phyloP scores from a whole-genome alignment of 2,329 filamentous ascomycete species.

The Colletotrichum falcatum region DNA sequence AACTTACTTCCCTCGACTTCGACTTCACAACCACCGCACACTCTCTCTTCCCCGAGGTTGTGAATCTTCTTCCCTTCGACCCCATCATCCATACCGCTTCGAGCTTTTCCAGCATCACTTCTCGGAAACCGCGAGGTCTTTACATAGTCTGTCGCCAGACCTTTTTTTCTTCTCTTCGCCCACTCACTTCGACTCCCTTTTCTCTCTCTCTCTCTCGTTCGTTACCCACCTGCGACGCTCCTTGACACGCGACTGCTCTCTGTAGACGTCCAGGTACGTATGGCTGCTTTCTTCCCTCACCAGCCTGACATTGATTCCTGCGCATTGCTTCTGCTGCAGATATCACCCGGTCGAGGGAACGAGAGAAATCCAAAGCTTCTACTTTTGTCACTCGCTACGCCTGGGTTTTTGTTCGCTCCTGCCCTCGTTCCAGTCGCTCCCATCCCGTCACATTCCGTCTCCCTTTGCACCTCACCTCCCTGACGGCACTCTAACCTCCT shows the following conservation, averaged over 20 bases:
- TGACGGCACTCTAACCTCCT: background rate
- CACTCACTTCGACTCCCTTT: slow-evolving; percentile 6
- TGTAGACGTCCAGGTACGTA: slow-evolving; percentile 45
- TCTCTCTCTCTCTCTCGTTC: slow-evolving; percentile 44
- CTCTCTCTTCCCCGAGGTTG: slow-evolving; percentile 39
- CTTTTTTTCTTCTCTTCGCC: slow-evolving; percentile 15
- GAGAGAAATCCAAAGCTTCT: background rate
- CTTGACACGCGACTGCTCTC: slow-evolving; percentile 52
- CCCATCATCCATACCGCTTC: slow-evolving; percentile 42
- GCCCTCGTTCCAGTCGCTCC: slow-evolving; percentile 11
- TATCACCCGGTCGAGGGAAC: background rate
- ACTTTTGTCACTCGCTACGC: background rate
- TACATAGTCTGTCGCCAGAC: slow-evolving; percentile 29
- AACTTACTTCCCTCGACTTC: slow-evolving; percentile 24
- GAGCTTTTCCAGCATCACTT: slow-evolving; percentile 36
- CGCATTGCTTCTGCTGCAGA: background rate
- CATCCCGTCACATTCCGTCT: slow-evolving; percentile 28
- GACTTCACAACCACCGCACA: slow-evolving; percentile 36
- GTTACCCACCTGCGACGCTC: slow-evolving; percentile 47
- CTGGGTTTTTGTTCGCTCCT: background rate
- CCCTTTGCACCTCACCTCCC: slow-evolving; percentile 18
- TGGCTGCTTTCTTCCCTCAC: background rate
- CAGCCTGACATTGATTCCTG: background rate
- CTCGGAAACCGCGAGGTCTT: slow-evolving; percentile 21
- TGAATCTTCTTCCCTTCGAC: slow-evolving; percentile 36